A percentile compares a stretch with the other conserved stretches of the same genome.
Conservation (phyloP, 228 moss, liverwort and hornwort species). For the Sphagnum magellanicum region DNA sequence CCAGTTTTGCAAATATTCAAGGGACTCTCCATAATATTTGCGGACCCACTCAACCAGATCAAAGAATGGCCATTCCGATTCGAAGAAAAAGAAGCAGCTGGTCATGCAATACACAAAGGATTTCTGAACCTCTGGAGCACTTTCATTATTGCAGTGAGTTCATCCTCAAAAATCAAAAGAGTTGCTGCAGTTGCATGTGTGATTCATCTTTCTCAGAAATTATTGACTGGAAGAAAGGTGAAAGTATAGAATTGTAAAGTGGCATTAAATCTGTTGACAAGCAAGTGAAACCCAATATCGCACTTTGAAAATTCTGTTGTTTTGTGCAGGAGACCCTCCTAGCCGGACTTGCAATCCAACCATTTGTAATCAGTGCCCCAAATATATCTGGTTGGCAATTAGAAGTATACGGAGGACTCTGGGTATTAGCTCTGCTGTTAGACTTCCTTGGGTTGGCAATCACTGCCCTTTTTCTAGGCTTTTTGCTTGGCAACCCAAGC, state of each 20-base stretch:
- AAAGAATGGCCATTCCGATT: background rate
- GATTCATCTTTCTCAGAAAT: background rate
- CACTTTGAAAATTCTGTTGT: background rate
- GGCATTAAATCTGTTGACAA: background rate
- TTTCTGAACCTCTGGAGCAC: constrained; percentile 1
- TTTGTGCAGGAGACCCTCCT: constrained; percentile 2
- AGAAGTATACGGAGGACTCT: background rate
- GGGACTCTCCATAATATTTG: background rate
- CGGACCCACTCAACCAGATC: background rate
- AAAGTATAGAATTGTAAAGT: background rate
- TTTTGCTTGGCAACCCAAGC: constrained; percentile 3
- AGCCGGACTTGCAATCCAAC: constrained; percentile 11
- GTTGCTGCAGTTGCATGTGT: too few relatives aligned
- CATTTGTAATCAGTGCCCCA: background rate
- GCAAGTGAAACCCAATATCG: background rate
- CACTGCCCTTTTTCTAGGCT: background rate
- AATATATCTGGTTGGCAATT: background rate
- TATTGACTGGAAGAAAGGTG: background rate
- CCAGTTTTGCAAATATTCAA: too few relatives aligned
- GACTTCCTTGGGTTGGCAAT: constrained; percentile 4
- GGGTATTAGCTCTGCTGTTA: background rate
- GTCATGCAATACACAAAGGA: constrained; percentile 4
- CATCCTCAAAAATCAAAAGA: background rate
- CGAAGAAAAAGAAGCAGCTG: too few relatives aligned
- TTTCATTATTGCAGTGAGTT: constrained; percentile 7